Base-by-base conservation (phyloP, 2,329 filamentous ascomycete species). In the Dendryphion nanum region DNA sequence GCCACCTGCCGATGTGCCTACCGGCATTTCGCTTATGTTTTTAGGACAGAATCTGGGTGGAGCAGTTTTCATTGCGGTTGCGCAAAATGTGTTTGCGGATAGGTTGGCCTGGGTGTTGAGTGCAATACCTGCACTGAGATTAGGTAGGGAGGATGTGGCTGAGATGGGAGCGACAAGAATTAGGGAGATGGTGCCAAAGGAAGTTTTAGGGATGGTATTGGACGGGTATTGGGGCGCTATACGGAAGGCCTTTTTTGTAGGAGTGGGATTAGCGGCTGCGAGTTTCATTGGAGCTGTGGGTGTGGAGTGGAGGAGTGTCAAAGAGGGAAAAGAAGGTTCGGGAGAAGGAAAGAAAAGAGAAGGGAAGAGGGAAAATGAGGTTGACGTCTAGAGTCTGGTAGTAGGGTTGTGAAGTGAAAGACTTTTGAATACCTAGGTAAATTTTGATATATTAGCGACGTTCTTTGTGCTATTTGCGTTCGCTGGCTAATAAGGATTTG, bases 41-140 rank as follows among this genome's bases (percentile, higher is more conserved):
- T 69, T 74, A 45, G 47, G 52, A 16, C 70, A 73, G 42, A 69
- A 69, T 12, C 57, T 74, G 3, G 70, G 70, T n/a, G 70, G 71
- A 15, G 65, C 70, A 1, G 53, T 74, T 7, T 72, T 72, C 48
- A 56, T 73, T 21, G 61, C 64, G 5, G 69, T 73, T 12, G 69
- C 60, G 2, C 70, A 74, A 46, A 73, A 68, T 42, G 30, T 60
- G 2, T 61, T 63, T 33, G 42, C 52, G 1, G 49, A 44, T 12
- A 18, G 44, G 12, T 38, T 64, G 16, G 47, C 58, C 1, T 37
- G 45, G 7, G 36, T 41, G 5, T 41, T 62, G 6, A 42, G 42
- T 2, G 49, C 49, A 1, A 47, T 62, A 18, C 47, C 52, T 3
- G 52, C 49, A 3, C 29, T 61, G 6, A 21, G 35, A 18, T 18